Percentiles rank a stretch among this genome's conserved stretches.
Conservation (phyloP, 495 filamentous ascomycete genomes). For the Pseudoneurospora amorphoporcata region DNA sequence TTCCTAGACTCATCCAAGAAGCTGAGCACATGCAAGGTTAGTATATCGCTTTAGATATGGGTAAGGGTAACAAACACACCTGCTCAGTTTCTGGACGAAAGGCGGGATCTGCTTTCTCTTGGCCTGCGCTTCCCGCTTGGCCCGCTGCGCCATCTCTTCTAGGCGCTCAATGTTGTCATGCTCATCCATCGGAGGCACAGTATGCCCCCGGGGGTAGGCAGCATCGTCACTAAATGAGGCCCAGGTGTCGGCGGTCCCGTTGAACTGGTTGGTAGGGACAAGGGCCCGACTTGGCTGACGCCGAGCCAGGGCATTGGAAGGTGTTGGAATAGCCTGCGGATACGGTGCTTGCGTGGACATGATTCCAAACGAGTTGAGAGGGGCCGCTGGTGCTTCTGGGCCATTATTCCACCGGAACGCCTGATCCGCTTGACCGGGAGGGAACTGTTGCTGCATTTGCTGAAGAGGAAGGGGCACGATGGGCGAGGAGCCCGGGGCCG, state of each 20-base stretch:
- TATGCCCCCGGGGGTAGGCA: constrained; percentile 23
- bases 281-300: constrained; percentile 55
- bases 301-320: constrained; percentile 58
- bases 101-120: constrained; percentile 93
- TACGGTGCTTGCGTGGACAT: constrained; percentile 37
- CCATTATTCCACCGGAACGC: constrained; percentile 30
- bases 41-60: not conserved
- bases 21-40: constrained; percentile 34
- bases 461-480: constrained; percentile 35
- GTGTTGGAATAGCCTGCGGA: constrained; percentile 20
- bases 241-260: constrained; percentile 36
- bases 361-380: constrained; percentile 31
- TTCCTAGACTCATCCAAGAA: constrained; percentile 89
- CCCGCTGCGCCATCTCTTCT: constrained; percentile 60
- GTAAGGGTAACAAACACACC: constrained; percentile 40
- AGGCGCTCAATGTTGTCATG: constrained; percentile 67
- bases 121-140: constrained; percentile 71
- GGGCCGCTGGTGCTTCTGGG: constrained; percentile 17
- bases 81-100: constrained; percentile 97
- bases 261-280: constrained; percentile 36
- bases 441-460: constrained; percentile 36
- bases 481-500: constrained; percentile 60
- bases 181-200: constrained; percentile 33
- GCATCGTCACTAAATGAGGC: constrained; percentile 39
- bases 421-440: constrained; percentile 28